Evolutionary conservation across 345 rosid species (phyloP).

Genomic region (Euphorbia peplus): DNA sequence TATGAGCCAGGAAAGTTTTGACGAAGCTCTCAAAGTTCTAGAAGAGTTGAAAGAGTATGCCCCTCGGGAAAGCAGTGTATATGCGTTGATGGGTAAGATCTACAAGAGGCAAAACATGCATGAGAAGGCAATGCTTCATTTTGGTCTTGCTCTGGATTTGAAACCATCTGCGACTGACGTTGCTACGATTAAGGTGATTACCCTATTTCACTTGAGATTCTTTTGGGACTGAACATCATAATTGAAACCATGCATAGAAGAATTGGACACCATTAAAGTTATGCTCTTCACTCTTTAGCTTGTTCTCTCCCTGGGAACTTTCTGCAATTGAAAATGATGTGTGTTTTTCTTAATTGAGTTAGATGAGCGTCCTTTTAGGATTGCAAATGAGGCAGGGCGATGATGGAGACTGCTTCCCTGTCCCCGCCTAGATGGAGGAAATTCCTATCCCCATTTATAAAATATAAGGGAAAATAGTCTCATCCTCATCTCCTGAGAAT

Average conservation of each 20-base stretch:
- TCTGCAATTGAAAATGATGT: not conserved
- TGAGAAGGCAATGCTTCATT: constrained; percentile 89
- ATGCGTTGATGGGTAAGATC: constrained; percentile 92
- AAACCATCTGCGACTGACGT: constrained; percentile 94
- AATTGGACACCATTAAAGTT: not conserved
- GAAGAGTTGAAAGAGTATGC: constrained; percentile 93
- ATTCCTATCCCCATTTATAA: no score
- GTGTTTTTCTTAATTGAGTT: not conserved
- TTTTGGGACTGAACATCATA: constrained; percentile 1
- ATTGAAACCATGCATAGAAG: not conserved
- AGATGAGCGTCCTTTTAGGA: not conserved
- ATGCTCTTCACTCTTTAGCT: not conserved
- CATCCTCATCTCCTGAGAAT: no score
- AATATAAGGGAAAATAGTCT: no score
- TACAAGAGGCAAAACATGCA: constrained; percentile 72
- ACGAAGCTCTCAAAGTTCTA: constrained; percentile 85
- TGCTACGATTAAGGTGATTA: constrained; percentile 77
- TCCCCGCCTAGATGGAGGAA: no score
- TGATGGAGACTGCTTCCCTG: no score
- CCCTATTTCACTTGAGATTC: not conserved
- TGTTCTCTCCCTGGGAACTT: not conserved
- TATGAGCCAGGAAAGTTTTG: constrained; percentile 64
- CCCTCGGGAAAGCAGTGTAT: constrained; percentile 89
- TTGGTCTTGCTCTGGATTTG: constrained; percentile 92
- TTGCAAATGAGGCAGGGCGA: no score